These are phyloP conservation scores for Lachnellula hyalina DNA, from an alignment of 2,329 filamentous ascomycete species.

Conservation along the genomic window DNA sequence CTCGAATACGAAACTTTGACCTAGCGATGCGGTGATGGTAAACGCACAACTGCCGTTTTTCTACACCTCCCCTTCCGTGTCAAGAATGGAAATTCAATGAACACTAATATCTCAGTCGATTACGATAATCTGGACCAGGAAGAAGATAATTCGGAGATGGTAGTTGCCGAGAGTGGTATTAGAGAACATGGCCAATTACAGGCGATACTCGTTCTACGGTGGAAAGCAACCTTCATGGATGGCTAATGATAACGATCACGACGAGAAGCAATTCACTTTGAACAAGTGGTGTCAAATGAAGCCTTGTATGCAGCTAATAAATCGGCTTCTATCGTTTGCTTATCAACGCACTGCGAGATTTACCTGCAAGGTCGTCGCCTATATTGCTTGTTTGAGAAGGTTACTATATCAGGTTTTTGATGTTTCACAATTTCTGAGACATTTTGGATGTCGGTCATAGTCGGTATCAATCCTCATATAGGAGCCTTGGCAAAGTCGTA, in stretches of 20 bases:
- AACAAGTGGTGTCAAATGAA: not conserved
- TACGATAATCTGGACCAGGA: conserved; percentile 18
- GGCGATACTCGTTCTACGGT: conserved; percentile 15
- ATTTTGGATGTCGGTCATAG: too few relatives aligned
- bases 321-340: too few relatives aligned
- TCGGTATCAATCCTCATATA: too few relatives aligned
- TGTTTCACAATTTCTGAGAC: too few relatives aligned
- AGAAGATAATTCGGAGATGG: conserved; percentile 23
- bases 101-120: conserved; percentile 11
- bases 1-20: conserved; percentile 18
- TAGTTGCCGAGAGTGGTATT: conserved; percentile 27
- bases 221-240: conserved; percentile 18
- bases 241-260: conserved; percentile 16
- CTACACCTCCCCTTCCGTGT: conserved; percentile 11
- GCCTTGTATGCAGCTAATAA: too few relatives aligned
- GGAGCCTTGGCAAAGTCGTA: too few relatives aligned
- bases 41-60: conserved; percentile 2
- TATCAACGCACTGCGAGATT: too few relatives aligned
- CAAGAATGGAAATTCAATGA: conserved; percentile 9
- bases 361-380: too few relatives aligned
- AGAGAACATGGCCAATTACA: conserved; percentile 22
- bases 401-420: too few relatives aligned
- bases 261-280: conserved; percentile 15
- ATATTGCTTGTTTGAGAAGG: too few relatives aligned
- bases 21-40: conserved; percentile 13